These are phyloP conservation scores for Kwoniella bestiolae DNA, from an alignment of 768 basidiomycete genomes.

Conservation along the genomic window DNA sequence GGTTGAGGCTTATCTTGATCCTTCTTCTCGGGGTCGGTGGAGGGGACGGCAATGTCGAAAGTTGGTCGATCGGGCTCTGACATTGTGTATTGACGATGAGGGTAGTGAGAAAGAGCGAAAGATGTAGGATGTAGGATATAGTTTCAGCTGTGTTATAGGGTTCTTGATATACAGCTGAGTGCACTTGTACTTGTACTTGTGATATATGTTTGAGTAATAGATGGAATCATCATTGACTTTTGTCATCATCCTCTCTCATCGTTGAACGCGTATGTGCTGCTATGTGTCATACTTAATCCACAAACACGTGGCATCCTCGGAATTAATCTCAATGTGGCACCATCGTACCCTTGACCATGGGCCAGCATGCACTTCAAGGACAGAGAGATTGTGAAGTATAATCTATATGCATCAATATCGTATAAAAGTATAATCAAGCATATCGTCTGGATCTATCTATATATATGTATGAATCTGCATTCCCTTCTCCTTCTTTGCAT, in stretches of 20 bases:
- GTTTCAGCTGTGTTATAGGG: too few relatives aligned
- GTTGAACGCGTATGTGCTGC: conserved; percentile 4
- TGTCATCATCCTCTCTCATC: not conserved
- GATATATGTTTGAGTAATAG: not conserved
- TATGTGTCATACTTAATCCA: conserved; percentile 1
- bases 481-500: not conserved
- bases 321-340: conserved; percentile 11
- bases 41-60: conserved; percentile 55
- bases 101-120: not conserved
- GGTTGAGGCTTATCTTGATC: conserved; percentile 61
- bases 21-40: conserved; percentile 63
- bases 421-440: not conserved
- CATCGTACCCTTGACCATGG: not conserved
- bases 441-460: not conserved
- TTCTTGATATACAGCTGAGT: too few relatives aligned
- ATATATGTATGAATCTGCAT: conserved; percentile 9
- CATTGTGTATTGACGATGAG: conserved; percentile 1
- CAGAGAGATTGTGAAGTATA: not conserved
- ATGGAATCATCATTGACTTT: not conserved
- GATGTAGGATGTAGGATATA: too few relatives aligned
- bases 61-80: conserved; percentile 36
- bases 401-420: not conserved
- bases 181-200: not conserved
- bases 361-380: not conserved
- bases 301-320: conserved; percentile 6